Conservation (phyloP, 305 asterid genomes). For the Fraxinus greggii region DNA sequence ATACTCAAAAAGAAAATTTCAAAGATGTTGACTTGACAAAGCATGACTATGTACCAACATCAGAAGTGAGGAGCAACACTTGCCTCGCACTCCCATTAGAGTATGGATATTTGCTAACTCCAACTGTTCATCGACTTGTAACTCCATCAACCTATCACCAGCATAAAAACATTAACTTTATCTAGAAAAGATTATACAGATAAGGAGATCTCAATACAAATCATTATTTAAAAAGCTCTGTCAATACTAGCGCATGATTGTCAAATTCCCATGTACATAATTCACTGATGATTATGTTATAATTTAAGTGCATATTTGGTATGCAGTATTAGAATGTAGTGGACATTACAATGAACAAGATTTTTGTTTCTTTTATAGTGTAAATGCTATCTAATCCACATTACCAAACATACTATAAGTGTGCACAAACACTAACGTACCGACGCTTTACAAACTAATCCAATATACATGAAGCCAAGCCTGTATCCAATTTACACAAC, state of each 20-base stretch:
- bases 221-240: neutral
- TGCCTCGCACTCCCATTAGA: slow-evolving; percentile 3
- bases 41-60: slow-evolving; percentile 2
- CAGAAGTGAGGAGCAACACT: neutral
- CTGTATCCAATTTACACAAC: slow-evolving; percentile 41
- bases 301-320: neutral
- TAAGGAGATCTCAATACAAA: neutral
- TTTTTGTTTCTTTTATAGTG: neutral
- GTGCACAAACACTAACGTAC: slow-evolving; percentile 6
- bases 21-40: neutral
- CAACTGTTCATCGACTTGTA: slow-evolving; percentile 4
- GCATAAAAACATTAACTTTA: slow-evolving; percentile 11
- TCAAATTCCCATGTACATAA: neutral
- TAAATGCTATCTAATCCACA: neutral
- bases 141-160: slow-evolving; percentile 13
- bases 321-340: neutral
- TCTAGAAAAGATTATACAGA: neutral
- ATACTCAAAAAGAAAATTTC: neutral
- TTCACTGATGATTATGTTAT: neutral
- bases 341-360: neutral
- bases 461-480: slow-evolving; percentile 26
- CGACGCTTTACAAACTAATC: slow-evolving; percentile 21
- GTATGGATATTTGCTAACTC: slow-evolving; percentile 4
- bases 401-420: neutral
- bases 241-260: neutral